Percentiles rank a stretch among this genome's conserved stretches.
phyloP scores from a whole-genome alignment of 2,329 filamentous ascomycete genomes.

The Plenodomus tracheiphilus region DNA sequence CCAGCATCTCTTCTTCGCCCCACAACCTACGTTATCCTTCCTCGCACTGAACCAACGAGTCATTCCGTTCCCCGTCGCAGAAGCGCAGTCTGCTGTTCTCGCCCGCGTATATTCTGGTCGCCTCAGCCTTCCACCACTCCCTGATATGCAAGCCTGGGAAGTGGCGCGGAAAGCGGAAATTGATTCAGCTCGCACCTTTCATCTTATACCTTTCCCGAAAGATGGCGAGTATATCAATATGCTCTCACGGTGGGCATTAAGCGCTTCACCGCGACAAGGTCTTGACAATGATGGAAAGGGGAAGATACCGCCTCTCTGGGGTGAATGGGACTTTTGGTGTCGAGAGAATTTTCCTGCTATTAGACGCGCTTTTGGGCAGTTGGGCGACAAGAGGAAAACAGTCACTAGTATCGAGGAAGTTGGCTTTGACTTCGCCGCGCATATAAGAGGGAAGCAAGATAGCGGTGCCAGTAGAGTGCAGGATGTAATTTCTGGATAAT shows the following conservation, averaged over 20 bases:
- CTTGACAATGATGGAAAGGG: constrained; percentile 55
- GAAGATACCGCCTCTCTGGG: constrained; percentile 73
- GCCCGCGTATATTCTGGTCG: constrained; percentile 76
- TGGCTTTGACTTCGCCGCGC: constrained; percentile 64
- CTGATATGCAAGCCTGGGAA: constrained; percentile 74
- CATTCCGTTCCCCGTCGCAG: constrained; percentile 83
- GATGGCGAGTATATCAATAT: constrained; percentile 73
- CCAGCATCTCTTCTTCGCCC: constrained; percentile 75
- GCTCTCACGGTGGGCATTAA: constrained; percentile 64
- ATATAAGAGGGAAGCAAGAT: constrained; percentile 7
- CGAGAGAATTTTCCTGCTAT: constrained; percentile 69
- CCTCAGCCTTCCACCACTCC: constrained; percentile 63
- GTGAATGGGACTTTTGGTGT: constrained; percentile 71
- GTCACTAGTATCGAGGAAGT: constrained; percentile 72
- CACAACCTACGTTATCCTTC: constrained; percentile 78
- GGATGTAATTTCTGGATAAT: background rate
- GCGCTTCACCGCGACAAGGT: constrained; percentile 44
- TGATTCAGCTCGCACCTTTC: constrained; percentile 57
- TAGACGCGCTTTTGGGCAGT: constrained; percentile 70
- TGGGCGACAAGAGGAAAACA: constrained; percentile 59
- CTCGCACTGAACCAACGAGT: constrained; percentile 75
- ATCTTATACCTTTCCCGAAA: constrained; percentile 59
- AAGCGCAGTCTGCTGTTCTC: constrained; percentile 77
- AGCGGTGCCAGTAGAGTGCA: background rate
- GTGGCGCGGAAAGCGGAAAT: constrained; percentile 42